These are phyloP conservation scores for Pythium monospermum DNA, from an alignment of 352 stramenopile genomes.

Conservation along the genomic window DNA sequence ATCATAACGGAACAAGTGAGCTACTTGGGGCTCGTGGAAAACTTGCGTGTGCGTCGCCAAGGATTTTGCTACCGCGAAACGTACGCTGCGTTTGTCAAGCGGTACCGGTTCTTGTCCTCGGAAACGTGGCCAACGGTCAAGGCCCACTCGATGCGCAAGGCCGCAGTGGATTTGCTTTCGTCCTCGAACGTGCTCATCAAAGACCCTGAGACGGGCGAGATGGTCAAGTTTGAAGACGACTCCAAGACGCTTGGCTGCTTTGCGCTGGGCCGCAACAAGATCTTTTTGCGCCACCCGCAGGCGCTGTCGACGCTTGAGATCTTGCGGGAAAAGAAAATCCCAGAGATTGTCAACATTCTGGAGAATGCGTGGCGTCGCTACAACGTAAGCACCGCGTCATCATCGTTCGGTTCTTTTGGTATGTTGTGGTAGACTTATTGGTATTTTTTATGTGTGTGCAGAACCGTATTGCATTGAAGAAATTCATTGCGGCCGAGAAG, in stretches of 20 bases:
- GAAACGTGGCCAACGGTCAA: constrained; percentile 66
- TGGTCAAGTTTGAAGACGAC: constrained; percentile 76
- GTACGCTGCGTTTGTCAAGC: constrained; percentile 78
- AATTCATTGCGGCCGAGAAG: constrained; percentile 52
- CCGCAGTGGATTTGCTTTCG: constrained; percentile 67
- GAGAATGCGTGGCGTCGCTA: constrained; percentile 82
- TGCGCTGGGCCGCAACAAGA: constrained; percentile 81
- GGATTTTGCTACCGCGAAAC: constrained; percentile 83
- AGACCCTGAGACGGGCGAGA: constrained; percentile 39
- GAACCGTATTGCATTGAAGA: constrained; percentile 54
- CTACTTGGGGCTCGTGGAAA: constrained; percentile 80
- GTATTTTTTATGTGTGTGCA: not conserved
- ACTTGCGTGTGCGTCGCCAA: constrained; percentile 76
- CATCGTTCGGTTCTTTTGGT: not conserved
- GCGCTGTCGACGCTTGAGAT: constrained; percentile 85
- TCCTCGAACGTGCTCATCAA: constrained; percentile 51
- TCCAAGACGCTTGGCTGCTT: constrained; percentile 68
- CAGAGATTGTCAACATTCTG: constrained; percentile 74
- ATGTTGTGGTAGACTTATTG: not conserved
- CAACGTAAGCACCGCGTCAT: constrained; percentile 26
- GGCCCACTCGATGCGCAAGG: constrained; percentile 64
- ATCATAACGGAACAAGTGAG: constrained; percentile 74
- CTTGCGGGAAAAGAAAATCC: constrained; percentile 70
- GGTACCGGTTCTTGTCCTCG: constrained; percentile 79
- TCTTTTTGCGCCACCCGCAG: constrained; percentile 88